Percentiles rank a stretch among this genome's conserved stretches.
phyloP scores from a whole-genome alignment of 2,329 filamentous ascomycete species.

The Claviceps sorghi region DNA sequence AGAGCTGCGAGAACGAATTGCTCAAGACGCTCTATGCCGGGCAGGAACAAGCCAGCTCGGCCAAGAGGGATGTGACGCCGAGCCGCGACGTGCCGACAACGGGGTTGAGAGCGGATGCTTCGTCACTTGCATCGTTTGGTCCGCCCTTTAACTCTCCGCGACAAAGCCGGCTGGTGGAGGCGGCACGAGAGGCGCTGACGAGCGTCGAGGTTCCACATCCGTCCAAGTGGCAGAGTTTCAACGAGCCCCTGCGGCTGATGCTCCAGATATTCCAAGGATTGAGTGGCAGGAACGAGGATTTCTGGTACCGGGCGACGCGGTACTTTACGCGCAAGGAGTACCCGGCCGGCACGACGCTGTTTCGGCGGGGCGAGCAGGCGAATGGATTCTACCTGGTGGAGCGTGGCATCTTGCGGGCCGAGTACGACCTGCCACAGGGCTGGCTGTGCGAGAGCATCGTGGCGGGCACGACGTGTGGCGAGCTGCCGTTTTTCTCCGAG shows the following conservation, averaged over 20 bases:
- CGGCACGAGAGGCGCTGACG: constrained; percentile 60
- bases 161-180: constrained; percentile 59
- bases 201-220: constrained; percentile 46
- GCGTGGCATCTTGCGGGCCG: constrained; percentile 72
- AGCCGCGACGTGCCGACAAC: constrained; percentile 34
- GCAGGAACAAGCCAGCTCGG: constrained; percentile 43
- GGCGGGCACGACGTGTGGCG: constrained; percentile 86
- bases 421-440: constrained; percentile 85
- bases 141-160: constrained; percentile 62
- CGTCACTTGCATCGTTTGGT: constrained; percentile 21
- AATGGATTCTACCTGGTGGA: constrained; percentile 85
- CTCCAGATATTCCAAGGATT: constrained; percentile 90
- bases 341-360: constrained; percentile 56
- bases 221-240: constrained; percentile 69
- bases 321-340: constrained; percentile 64
- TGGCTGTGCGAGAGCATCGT: constrained; percentile 82
- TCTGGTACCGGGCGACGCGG: constrained; percentile 69
- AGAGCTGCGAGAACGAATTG: constrained; percentile 89
- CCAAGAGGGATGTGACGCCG: constrained; percentile 26
- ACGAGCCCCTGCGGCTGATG: constrained; percentile 79
- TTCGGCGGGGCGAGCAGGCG: constrained; percentile 60
- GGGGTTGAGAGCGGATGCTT: constrained; percentile 13
- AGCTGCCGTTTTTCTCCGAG: constrained; percentile 90
- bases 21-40: constrained; percentile 65
- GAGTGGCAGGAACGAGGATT: constrained; percentile 77